Evolutionary conservation across 495 filamentous ascomycete species (phyloP).

Genomic region (Saxophila tyrrhenica): DNA sequence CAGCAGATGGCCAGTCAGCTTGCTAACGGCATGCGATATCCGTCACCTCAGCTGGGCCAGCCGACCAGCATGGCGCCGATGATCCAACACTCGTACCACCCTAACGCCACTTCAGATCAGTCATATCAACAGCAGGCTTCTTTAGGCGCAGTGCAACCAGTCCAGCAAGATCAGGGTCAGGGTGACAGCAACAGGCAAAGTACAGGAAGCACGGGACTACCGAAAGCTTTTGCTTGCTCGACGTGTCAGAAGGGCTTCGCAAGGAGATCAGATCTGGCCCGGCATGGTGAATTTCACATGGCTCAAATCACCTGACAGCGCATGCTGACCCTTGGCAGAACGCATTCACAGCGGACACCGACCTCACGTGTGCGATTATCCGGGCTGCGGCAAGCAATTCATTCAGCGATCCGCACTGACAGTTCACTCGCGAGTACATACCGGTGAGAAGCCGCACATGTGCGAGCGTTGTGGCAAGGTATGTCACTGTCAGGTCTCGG

Average conservation of each 20-base stretch:
- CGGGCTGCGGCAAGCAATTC: slow-evolving; percentile 87
- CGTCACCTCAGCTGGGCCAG: slow-evolving; percentile 43
- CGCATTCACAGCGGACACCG: slow-evolving; percentile 88
- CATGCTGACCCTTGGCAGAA: slow-evolving; percentile 46
- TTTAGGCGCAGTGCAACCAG: slow-evolving; percentile 19
- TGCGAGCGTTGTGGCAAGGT: slow-evolving; percentile 97
- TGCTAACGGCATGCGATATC: slow-evolving; percentile 37
- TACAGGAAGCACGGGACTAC: slow-evolving; percentile 34
- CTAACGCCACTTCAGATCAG: slow-evolving; percentile 28
- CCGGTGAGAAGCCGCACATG: slow-evolving; percentile 96
- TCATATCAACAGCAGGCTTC: slow-evolving; percentile 26
- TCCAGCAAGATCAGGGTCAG: slow-evolving; percentile 27
- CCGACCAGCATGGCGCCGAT: slow-evolving; percentile 41
- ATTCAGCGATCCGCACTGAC: slow-evolving; percentile 97
- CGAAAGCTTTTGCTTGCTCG: slow-evolving; percentile 83
- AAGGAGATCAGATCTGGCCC: slow-evolving; percentile 81
- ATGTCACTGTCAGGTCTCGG: slow-evolving; percentile 19
- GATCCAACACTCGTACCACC: slow-evolving; percentile 33
- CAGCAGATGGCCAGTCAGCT: slow-evolving; percentile 29
- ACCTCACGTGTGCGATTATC: slow-evolving; percentile 85
- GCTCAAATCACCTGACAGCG: too few relatives aligned
- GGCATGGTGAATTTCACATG: slow-evolving; percentile 90
- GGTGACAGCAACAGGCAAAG: slow-evolving; percentile 27
- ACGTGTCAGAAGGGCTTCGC: slow-evolving; percentile 90
- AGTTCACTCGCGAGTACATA: slow-evolving; percentile 89